A percentile compares a stretch with the other conserved stretches of the same genome.
Conservation (phyloP, 805 yeast species). For the Wickerhamomyces sydowiorum region DNA sequence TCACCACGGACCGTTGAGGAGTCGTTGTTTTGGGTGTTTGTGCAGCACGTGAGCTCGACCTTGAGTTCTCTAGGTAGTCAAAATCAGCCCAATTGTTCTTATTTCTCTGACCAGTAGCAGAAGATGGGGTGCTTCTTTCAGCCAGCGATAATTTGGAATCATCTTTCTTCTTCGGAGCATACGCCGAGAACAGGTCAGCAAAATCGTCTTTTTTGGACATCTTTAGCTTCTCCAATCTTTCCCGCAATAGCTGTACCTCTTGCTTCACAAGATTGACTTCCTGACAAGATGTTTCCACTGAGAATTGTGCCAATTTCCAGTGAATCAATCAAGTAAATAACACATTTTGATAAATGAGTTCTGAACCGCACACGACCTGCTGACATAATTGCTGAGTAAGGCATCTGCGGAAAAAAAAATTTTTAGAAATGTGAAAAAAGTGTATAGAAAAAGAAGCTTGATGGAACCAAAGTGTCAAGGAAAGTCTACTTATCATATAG, state of each 20-base stretch:
- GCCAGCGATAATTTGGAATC: conserved; percentile 25
- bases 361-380: neutral
- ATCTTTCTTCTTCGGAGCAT: conserved; percentile 16
- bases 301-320: too few relatives aligned
- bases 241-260: neutral
- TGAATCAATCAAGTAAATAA: neutral
- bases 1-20: too few relatives aligned
- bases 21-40: neutral
- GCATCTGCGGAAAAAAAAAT: neutral
- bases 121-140: conserved; percentile 20
- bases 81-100: conserved; percentile 28
- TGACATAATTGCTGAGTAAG: neutral
- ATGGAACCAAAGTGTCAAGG: too few relatives aligned
- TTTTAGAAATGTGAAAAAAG: neutral
- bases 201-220: conserved; percentile 20
- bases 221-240: neutral
- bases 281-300: too few relatives aligned
- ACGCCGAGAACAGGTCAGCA: conserved; percentile 19
- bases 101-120: neutral
- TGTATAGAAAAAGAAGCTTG: neutral
- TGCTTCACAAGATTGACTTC: too few relatives aligned
- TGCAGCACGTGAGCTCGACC: conserved; percentile 1
- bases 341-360: neutral
- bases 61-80: conserved; percentile 26
- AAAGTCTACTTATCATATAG: neutral